phyloP scores from a whole-genome alignment of 352 stramenopile species.

The Phytophthora idaei region DNA sequence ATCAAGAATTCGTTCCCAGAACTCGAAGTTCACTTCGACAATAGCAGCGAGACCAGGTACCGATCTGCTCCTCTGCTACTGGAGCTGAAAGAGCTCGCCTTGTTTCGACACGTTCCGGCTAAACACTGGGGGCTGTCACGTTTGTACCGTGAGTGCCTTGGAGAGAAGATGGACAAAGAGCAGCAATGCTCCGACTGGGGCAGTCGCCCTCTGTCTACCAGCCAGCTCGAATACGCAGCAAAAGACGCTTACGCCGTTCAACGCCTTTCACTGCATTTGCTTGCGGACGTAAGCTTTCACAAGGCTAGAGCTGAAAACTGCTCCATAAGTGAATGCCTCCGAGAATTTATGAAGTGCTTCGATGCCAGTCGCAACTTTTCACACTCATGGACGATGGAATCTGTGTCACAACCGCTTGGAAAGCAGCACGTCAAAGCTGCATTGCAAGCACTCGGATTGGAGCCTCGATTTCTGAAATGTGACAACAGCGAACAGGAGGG shows the following conservation, averaged over 20 bases:
- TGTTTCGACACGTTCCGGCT: conserved; percentile 52
- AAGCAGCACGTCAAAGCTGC: conserved; percentile 47
- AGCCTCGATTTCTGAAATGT: conserved; percentile 33
- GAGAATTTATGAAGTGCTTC: conserved; percentile 26
- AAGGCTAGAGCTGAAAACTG: not conserved
- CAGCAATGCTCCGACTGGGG: conserved; percentile 74
- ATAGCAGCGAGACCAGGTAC: not conserved
- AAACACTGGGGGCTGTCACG: conserved; percentile 60
- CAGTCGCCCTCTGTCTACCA: conserved; percentile 40
- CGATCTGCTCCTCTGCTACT: conserved; percentile 33
- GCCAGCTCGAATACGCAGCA: conserved; percentile 60
- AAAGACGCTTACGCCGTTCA: conserved; percentile 60
- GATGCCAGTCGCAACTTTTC: conserved; percentile 10
- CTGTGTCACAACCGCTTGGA: conserved; percentile 23
- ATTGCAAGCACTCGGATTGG: conserved; percentile 33
- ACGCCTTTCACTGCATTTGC: conserved; percentile 47
- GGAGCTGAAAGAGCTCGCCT: conserved; percentile 59
- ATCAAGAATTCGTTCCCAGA: conserved; percentile 60
- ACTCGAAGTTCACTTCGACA: conserved; percentile 17
- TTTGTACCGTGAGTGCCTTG: conserved; percentile 47
- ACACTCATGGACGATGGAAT: conserved; percentile 10
- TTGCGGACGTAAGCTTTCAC: conserved; percentile 44
- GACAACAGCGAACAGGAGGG: conserved; percentile 26
- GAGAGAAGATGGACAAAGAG: conserved; percentile 57
- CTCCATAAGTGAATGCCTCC: conserved; percentile 2